These are phyloP conservation scores for Leishmania turanica DNA, from an alignment of 208 protist species.

Conservation along the genomic window DNA sequence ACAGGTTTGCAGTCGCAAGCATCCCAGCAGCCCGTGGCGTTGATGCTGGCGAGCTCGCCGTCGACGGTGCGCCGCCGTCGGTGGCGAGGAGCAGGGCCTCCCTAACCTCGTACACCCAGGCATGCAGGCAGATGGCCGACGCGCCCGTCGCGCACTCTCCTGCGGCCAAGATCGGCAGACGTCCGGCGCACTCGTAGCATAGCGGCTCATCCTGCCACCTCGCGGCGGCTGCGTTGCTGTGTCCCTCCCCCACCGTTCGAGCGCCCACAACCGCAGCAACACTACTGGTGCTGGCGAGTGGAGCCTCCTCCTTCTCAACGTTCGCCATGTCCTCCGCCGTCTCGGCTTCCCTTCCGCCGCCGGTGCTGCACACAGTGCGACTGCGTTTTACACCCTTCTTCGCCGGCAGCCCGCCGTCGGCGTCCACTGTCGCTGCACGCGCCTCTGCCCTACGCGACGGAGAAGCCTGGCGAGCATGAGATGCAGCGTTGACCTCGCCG, in stretches of 20 bases:
- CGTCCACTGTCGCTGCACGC: not conserved
- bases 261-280: not conserved
- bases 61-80: not conserved
- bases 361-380: not conserved
- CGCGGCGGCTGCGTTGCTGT: not conserved
- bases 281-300: not conserved
- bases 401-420: not conserved
- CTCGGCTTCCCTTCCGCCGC: not conserved
- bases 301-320: not conserved
- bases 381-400: conserved; percentile 1
- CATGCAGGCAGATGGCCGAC: conserved; percentile 64
- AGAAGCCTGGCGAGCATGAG: not conserved
- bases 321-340: not conserved
- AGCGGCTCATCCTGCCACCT: conserved; percentile 34
- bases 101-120: conserved; percentile 69
- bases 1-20: not conserved
- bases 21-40: not conserved
- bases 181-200: conserved; percentile 76
- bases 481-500: not conserved
- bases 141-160: conserved; percentile 32
- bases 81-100: conserved; percentile 27
- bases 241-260: not conserved
- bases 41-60: not conserved
- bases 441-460: not conserved
- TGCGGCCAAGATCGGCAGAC: conserved; percentile 54